Evolutionary conservation across 495 filamentous ascomycete genomes (phyloP).

Genomic region (Apiosordaria backusii): DNA sequence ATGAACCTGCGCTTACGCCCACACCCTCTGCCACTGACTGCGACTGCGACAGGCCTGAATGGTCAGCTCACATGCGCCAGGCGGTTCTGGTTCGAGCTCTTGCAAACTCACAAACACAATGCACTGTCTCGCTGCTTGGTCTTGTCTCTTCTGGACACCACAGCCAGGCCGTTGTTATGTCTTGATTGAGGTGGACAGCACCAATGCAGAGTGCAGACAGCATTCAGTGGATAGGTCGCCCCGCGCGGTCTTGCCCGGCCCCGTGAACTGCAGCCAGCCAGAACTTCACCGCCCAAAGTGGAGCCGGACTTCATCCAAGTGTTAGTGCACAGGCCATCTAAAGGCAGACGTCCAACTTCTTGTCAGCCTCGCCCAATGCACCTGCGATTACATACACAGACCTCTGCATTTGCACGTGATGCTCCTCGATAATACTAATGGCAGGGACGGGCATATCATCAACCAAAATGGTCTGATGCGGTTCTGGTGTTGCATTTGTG

Average conservation of each 20-base stretch:
- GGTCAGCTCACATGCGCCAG: not conserved
- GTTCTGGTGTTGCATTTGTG: no score
- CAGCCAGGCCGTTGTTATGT: not conserved
- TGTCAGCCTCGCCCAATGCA: not conserved
- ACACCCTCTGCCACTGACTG: not conserved
- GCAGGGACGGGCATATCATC: not conserved
- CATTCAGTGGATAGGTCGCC: not conserved
- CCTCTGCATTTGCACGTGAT: not conserved
- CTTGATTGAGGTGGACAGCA: not conserved
- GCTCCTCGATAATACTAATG: not conserved
- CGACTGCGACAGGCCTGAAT: not conserved
- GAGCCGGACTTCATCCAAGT: not conserved
- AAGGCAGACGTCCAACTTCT: not conserved
- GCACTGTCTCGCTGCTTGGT: not conserved
- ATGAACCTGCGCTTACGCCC: not conserved
- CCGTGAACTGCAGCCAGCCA: not conserved
- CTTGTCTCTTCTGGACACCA: not conserved
- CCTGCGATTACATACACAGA: not conserved
- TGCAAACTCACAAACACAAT: not conserved
- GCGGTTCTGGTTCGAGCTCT: not conserved
- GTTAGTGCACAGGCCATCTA: not conserved
- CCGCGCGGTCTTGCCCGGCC: not conserved
- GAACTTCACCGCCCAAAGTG: constrained; percentile 3
- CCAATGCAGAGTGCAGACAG: not conserved
- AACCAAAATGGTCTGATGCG: not conserved